Evolutionary conservation across 1,284 basidiomycete genomes (phyloP), one percentile per base, ranked within the genome.

Genomic region (Exobasidium rhododendri): DNA sequence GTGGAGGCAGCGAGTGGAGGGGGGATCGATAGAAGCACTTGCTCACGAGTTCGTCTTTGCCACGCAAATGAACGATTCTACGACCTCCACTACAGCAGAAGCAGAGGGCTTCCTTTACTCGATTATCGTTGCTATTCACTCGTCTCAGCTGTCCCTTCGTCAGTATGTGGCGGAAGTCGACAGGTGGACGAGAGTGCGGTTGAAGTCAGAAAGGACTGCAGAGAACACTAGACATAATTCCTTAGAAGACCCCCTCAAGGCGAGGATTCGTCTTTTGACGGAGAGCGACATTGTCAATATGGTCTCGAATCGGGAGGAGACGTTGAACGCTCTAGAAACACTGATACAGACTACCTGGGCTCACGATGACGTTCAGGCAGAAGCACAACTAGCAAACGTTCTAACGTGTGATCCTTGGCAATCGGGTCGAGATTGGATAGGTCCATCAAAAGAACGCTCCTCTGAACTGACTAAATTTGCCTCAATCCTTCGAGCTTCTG

Each of bases 1-100:
- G 1, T 79, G 77, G 77, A 56, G 59, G 1, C 66, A 68, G 29
- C 69, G 73, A 20, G 68, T 79, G 30, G 59, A 64, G 7, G 54
- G 65, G 20, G 76, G 74, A n/a, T 68, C 64, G 13, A 22, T 66
- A 28, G 55, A 67, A 2, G 73, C 74, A 1, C 56, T 79, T 30
- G 76, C 72, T 13, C 69, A 79, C 63, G 77, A 79, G 58, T 64
- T 72, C 31, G 75, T 79, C 29, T 69, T 67, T 46, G 73, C 64
- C 0, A 74, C 74, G 3, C 77, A 79, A 47, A 29, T 65, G 10
- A 14, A 51, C 4, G 31, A 26, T 2, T n/a, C 5, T 11, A n/a
- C 49, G 14, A 20, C 45, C 10, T 20, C 17, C 11, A 40, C 26
- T 5, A 22, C 13, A 22, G 44, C 52, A n/a, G 57, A 58, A 28